phyloP scores from a whole-genome alignment of 768 basidiomycete species.

The Trametes meyenii region DNA sequence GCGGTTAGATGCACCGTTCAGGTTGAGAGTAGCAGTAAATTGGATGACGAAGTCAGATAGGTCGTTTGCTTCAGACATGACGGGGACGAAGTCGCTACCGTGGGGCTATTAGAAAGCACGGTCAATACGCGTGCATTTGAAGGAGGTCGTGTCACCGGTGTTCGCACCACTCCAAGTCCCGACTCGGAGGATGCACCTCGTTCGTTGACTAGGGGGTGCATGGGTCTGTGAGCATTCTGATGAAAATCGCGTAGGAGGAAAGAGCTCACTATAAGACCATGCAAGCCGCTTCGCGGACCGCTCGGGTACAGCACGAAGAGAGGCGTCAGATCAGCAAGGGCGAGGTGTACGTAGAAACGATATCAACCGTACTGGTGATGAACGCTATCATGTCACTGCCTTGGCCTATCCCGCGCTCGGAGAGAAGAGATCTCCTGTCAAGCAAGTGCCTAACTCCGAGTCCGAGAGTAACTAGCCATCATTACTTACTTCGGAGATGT shows the following conservation, averaged over 20 bases:
- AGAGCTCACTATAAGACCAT: conserved; percentile 46
- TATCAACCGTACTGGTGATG: too few relatives aligned
- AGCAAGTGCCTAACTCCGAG: too few relatives aligned
- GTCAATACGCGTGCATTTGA: not conserved
- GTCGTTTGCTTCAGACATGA: conserved; percentile 31
- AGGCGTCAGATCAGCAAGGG: conserved; percentile 6
- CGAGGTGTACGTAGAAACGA: conserved; percentile 24
- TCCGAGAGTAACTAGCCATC: too few relatives aligned
- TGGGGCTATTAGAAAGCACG: conserved; percentile 15
- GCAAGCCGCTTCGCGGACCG: conserved; percentile 42
- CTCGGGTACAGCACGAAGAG: conserved; percentile 34
- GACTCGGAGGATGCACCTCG: too few relatives aligned
- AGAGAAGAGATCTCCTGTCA: too few relatives aligned
- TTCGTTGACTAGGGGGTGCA: not conserved
- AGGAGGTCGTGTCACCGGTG: not conserved
- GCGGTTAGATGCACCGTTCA: conserved; percentile 36
- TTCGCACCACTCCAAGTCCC: too few relatives aligned
- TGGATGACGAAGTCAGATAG: conserved; percentile 49
- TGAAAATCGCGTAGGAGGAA: not conserved
- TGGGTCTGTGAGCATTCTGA: too few relatives aligned
- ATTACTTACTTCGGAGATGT: too few relatives aligned
- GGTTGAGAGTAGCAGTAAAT: conserved; percentile 44
- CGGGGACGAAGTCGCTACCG: conserved; percentile 25
- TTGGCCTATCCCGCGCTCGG: too few relatives aligned
- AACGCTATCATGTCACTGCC: too few relatives aligned